A percentile compares a stretch with the other conserved stretches of the same genome.
Conservation (phyloP, 2,329 filamentous ascomycete genomes). For the Blastomyces gilchristii region DNA sequence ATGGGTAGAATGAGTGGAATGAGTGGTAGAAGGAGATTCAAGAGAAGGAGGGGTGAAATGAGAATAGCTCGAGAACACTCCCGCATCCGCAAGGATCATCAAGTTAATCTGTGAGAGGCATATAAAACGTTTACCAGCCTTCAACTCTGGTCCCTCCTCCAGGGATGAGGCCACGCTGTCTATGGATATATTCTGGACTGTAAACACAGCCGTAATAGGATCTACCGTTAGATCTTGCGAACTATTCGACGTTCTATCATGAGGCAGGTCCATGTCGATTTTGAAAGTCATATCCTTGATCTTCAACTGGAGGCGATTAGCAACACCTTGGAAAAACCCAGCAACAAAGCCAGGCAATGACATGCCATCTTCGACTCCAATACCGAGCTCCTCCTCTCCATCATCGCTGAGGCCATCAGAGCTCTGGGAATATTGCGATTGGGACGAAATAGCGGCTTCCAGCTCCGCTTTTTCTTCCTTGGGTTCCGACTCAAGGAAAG, state of each 20-base stretch:
- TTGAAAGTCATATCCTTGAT: constrained; percentile 44
- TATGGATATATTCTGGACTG: constrained; percentile 27
- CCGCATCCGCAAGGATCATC: constrained; percentile 39
- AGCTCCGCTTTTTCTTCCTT: constrained; percentile 48
- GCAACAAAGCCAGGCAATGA: constrained; percentile 51
- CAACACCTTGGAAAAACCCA: constrained; percentile 49
- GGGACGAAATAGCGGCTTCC: constrained; percentile 46
- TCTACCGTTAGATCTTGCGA: constrained; percentile 29
- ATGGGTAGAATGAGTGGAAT: constrained; percentile 21
- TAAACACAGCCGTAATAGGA: constrained; percentile 28
- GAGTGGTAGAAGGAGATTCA: constrained; percentile 16
- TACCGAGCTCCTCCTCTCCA: constrained; percentile 39
- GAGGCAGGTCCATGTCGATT: constrained; percentile 40
- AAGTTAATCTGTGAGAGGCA: constrained; percentile 37
- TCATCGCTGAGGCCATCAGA: constrained; percentile 39
- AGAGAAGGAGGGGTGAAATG: constrained; percentile 26
- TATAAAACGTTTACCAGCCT: constrained; percentile 35
- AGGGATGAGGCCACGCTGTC: constrained; percentile 22
- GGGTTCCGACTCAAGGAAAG: constrained; percentile 50
- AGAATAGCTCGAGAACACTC: constrained; percentile 39
- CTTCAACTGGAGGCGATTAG: constrained; percentile 46
- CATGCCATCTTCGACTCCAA: constrained; percentile 45
- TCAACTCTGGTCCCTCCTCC: constrained; percentile 17
- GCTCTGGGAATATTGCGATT: constrained; percentile 40
- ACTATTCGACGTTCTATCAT: constrained; percentile 29